Percentiles rank a stretch among this genome's conserved stretches.
phyloP scores from a whole-genome alignment of 208 protist genomes.

The Leishmania aethiopica region DNA sequence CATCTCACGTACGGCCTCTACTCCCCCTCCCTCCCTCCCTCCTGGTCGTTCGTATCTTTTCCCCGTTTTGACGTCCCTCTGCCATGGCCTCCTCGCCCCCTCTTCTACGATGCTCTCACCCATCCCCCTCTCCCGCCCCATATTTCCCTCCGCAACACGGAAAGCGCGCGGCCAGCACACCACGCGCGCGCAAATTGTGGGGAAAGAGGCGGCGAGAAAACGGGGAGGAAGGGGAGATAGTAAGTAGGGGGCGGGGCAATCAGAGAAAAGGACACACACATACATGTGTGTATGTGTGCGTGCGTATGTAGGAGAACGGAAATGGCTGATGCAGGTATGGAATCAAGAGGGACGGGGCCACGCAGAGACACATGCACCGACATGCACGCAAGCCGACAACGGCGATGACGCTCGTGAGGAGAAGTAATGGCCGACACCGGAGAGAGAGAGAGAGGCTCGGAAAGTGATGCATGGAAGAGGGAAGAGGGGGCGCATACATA shows the following conservation, averaged over 20 bases:
- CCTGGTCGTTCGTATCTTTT: neutral
- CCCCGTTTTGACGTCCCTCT: neutral
- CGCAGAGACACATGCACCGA: no score
- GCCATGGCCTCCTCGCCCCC: no score
- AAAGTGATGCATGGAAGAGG: no score
- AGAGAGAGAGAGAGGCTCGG: no score
- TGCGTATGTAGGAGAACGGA: no score
- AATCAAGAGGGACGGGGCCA: no score
- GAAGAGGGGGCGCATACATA: neutral
- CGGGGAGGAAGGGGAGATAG: neutral
- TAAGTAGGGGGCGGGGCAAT: no score
- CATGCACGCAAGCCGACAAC: no score
- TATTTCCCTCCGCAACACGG: neutral
- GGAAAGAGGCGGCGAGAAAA: neutral
- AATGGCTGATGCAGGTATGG: no score
- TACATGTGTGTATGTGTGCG: neutral
- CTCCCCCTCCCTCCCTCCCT: neutral
- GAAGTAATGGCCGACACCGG: neutral
- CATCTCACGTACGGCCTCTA: neutral
- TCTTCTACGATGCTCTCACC: no score
- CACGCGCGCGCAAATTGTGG: neutral
- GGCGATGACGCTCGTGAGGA: no score
- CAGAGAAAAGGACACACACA: neutral
- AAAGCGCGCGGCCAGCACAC: neutral
- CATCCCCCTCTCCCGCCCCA: no score